Percentiles rank a stretch among this genome's conserved stretches.
phyloP scores from a whole-genome alignment of 176 grass and related monocot genomes.

The Triticum aestivum region IWGSC_CS_RefSeq_v2.1 NC_057801.1:725479596-725480095 shows the following conservation, averaged over 20 bases:
- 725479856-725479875: constrained; percentile 38
- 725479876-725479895: too few relatives aligned
- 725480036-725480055: background rate
- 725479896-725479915: background rate
- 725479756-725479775: constrained; percentile 90
- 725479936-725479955: background rate
- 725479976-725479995: background rate
- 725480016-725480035: constrained; percentile 1
- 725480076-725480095: background rate
- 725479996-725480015: constrained; percentile 4
- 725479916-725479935: background rate
- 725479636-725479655: constrained; percentile 62
- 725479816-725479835: constrained; percentile 8
- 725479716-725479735: constrained; percentile 81
- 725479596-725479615: constrained; percentile 85
- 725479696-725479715: constrained; percentile 64
- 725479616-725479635: constrained; percentile 69
- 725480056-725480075: background rate
- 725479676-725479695: constrained; percentile 97
- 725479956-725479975: background rate
- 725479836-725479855: constrained; percentile 32
- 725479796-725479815: background rate
- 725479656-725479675: constrained; percentile 68
- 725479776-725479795: constrained; percentile 61
- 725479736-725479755: constrained; percentile 79